Base-by-base conservation (phyloP, 176 grass and related monocot species). In the Aegilops bicornis region DNA sequence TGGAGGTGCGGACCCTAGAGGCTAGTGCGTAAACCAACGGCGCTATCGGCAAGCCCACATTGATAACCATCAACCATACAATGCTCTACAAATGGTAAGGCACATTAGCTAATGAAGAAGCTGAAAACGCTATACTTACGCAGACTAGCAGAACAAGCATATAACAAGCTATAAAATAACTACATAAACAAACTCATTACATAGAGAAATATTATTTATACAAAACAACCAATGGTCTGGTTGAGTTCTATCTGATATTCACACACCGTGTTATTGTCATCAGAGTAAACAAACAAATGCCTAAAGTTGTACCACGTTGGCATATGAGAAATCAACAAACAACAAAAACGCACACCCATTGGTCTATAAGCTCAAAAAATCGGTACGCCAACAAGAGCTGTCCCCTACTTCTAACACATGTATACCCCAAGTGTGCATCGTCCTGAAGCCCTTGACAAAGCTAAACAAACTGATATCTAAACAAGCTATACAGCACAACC, bases 391-490 rank as follows among this genome's bases (percentile, higher is more conserved):
- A 40, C 6, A 37, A 80, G 35, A 77, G 27, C 23, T 33, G 24
- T 9, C 48, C 39, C 13, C 32, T 80, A 47, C 42, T 73, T 84
- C 11, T 54, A 24, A 52, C 33, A 15, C 76, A 89, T 64, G 14
- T 47, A 47, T 84, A 65, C 16, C 24, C 27, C 11, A 6, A 47
- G 22, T 31, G 59, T 22, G 14, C 58, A 61, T 40, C 35, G 69
- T 79, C 35, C 25, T 79, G 17, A 60, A 86, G 68, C 27, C 29
- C 36, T 66, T 33, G 17, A 3, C 13, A 85, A 39, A 67, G 50
- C 40, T 71, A 50, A 78, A 61, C 73, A 88, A 61, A 83, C 13
- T 70, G 73, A 48, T 6, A 83, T 23, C 78, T 19, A 77, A 77
- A 76, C 11, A 39, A 69, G 43, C 24, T 8, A 48, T 15, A 52